Percentiles rank a stretch among this genome's conserved stretches.
These are phyloP conservation scores for Phytophthora idaei DNA, from an alignment of 352 stramenopile species.

Conservation along the genomic window DNA sequence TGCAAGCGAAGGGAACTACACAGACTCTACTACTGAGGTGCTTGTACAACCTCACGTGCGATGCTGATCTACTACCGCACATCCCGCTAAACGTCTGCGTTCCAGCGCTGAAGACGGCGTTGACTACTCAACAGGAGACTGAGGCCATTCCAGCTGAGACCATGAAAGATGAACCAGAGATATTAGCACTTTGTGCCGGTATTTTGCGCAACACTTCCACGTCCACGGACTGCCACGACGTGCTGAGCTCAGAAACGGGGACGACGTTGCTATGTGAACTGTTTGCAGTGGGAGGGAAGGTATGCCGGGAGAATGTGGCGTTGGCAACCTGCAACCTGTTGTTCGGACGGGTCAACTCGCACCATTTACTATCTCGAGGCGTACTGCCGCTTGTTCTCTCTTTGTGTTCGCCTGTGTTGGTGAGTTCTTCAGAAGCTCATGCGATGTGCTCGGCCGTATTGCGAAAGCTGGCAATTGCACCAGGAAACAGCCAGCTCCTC, in stretches of 20 bases:
- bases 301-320: conserved; percentile 54
- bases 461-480: conserved; percentile 68
- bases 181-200: conserved; percentile 36
- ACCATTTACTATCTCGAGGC: conserved; percentile 47
- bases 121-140: conserved; percentile 14
- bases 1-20: conserved; percentile 36
- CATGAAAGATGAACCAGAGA: conserved; percentile 20
- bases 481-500: conserved; percentile 69
- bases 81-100: conserved; percentile 28
- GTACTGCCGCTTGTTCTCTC: conserved; percentile 65
- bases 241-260: conserved; percentile 46
- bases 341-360: conserved; percentile 68
- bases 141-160: neutral
- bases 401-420: conserved; percentile 35
- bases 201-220: conserved; percentile 68
- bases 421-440: conserved; percentile 28
- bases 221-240: conserved; percentile 35
- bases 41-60: conserved; percentile 69
- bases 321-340: conserved; percentile 74
- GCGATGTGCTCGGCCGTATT: conserved; percentile 62
- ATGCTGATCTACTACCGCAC: conserved; percentile 34
- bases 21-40: conserved; percentile 56
- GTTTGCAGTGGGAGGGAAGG: conserved; percentile 47
- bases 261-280: conserved; percentile 53
- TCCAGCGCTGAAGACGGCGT: conserved; percentile 26